Conservation (phyloP, 257 asterid species). For the Verbascum thapsus region DNA sequence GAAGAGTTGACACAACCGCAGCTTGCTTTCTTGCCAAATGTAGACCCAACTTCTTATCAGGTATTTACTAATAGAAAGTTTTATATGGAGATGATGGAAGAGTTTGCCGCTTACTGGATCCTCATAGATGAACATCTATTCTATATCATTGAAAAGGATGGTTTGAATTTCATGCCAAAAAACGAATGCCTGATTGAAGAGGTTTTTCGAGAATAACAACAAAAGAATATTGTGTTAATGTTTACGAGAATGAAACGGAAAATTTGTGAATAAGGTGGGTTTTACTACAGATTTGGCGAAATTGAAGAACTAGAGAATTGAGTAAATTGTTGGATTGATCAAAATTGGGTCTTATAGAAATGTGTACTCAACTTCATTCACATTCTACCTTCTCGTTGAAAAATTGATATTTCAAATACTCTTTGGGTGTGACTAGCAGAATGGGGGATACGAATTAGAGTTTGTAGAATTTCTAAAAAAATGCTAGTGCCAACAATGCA, state of each 20-base stretch:
- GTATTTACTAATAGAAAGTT: no score
- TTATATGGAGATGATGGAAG: slow-evolving; percentile 8
- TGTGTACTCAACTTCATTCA: slow-evolving; percentile 11
- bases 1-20: no score
- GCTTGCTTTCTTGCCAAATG: no score
- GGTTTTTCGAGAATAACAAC: neutral
- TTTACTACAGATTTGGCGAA: neutral
- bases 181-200: neutral
- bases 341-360: slow-evolving; percentile 3
- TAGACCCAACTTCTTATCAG: no score
- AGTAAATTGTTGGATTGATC: slow-evolving; percentile 12
- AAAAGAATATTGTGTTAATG: neutral
- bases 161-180: neutral
- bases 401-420: no score
- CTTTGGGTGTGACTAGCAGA: slow-evolving; percentile 18
- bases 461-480: neutral
- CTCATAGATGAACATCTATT: slow-evolving; percentile 5
- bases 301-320: slow-evolving; percentile 5
- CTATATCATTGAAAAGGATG: neutral
- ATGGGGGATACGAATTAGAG: neutral
- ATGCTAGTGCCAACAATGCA: neutral
- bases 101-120: neutral
- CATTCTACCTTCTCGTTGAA: neutral
- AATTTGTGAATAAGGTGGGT: no score
- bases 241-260: slow-evolving; percentile 5